Base-by-base conservation (phyloP, 75 land plant genomes). In the Sequoia sempervirens region DNA sequence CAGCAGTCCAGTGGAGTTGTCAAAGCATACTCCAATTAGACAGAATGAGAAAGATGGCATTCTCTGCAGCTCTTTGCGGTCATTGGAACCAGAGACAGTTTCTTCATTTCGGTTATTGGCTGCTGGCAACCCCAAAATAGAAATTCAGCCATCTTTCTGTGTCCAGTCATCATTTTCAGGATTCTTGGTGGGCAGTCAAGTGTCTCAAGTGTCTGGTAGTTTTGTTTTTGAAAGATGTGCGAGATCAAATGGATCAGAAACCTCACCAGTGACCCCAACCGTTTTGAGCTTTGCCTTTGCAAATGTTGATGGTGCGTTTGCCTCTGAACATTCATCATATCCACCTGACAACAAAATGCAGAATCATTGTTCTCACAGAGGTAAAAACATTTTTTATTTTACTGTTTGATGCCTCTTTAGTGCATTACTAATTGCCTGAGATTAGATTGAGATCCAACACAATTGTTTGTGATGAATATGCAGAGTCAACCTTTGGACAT, bases 131-230 rank as follows among this genome's bases (percentile, higher is more conserved):
- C 68, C 23, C 14, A 81, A 82, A n/a, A 41, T 32, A 75, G 88
- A 81, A 53, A 34, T 38, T 82, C 85, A 87, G 40, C 85, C 88
- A 68, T 41, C 86, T 14, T 87, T 91, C 85, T 86, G 92, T 2
- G 87, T 86, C 85, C 85, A 86, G 74, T 85, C 94, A 58, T 93
- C 91, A 2, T 93, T 93, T 46, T 85, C 94, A 53, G 72, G 91
- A 2, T 91, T 89, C 80, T 26, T 85, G 76, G 73, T 54, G 37
- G 86, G 85, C 9, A 85, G 79, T 15, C 80, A 82, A 12, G 82
- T 74, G 58, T 84, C 34, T 37, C 40, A 46, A 28, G 50, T 50
- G 53, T 79, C 87, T 56, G 61, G 82, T n/a, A 89, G 86, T 28
- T 91, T 93, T 85, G 88, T 91, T 26, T 93, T 93, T 75, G 28